phyloP scores from a whole-genome alignment of 257 asterid genomes.

The Solanum gracilifrons region DNA sequence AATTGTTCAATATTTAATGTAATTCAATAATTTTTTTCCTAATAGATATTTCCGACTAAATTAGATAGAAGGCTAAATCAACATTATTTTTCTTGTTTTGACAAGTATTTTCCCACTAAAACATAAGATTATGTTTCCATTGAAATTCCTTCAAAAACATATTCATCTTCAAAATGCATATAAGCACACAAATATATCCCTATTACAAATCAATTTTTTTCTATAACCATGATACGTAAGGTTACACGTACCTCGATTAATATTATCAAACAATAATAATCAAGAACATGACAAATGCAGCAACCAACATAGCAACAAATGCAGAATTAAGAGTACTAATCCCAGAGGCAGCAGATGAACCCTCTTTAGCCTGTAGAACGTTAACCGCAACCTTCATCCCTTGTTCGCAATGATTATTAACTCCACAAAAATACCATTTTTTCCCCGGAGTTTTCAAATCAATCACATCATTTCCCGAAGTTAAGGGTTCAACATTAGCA shows the following conservation, averaged over 20 bases:
- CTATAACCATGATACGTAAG: not conserved
- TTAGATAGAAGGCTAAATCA: not conserved
- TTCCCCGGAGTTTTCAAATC: conserved; percentile 10
- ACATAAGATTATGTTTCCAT: not conserved
- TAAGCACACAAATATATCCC: not conserved
- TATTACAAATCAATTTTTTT: not conserved
- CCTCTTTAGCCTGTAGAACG: not conserved
- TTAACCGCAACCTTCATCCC: conserved; percentile 22
- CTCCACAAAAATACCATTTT: conserved; percentile 34
- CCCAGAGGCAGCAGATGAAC: not conserved
- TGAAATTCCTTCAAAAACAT: not conserved
- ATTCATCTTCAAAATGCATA: not conserved
- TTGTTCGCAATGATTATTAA: conserved; percentile 8
- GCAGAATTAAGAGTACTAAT: not conserved
- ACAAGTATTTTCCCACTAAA: not conserved
- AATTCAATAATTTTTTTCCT: no score
- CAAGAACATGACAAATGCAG: not conserved
- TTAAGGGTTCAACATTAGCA: not conserved
- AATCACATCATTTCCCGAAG: conserved; percentile 13
- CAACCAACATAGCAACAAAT: conserved; percentile 1
- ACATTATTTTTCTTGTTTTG: not conserved
- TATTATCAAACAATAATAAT: not conserved
- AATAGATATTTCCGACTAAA: not conserved
- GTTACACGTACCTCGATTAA: not conserved
- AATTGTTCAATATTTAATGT: no score